Evolutionary conservation across 2,329 filamentous ascomycete species (phyloP), one percentile per base, ranked within the genome.

Genomic region (Epichloe sibirici): DNA sequence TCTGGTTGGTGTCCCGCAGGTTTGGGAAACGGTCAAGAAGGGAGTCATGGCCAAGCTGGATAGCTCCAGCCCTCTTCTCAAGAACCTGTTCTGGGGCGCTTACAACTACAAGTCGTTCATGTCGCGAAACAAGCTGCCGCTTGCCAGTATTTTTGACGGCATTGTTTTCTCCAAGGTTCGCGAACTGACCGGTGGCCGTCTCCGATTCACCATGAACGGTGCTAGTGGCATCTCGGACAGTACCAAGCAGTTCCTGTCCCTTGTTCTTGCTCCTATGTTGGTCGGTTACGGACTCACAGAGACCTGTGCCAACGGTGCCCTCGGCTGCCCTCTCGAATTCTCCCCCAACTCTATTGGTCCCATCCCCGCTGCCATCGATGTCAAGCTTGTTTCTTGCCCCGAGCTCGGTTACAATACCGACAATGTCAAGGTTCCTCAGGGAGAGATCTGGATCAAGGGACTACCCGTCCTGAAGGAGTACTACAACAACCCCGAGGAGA

Each of bases 11-110:
- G 93, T 98, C 3, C 93, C 93, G 2, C 90, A 94, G 54, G 86
- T 98, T 35, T 98, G 91, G 90, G 93, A 98, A 72, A 90, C 88
- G 1, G 86, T 98, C 62, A 91, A 90, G 75, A 98, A 98, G 76
- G 93, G 93, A 51, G 87, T 98, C 62, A 74, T 91, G 57, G 71
- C 74, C 61, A 89, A 90, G 69, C 83, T 97, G 55, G 85, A 87
- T 64, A 73, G 78, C 53, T 79, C 85, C 56, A 83, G 83, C 62
- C 69, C 77, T n/a, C 53, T 97, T 43, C 77, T 85, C 54, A 83
- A 77, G 69, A 83, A 84, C 61, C 71, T 97, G 56, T 98, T 98
- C 76, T 84, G 80, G 81, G 74, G 74, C 38, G 81, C 81, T 23
- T 74, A 79, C 60, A 72, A 70, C 61, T 72, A 77, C 55, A 86